phyloP scores from a whole-genome alignment of 345 rosid genomes.

The Hypericum androsaemum region DNA sequence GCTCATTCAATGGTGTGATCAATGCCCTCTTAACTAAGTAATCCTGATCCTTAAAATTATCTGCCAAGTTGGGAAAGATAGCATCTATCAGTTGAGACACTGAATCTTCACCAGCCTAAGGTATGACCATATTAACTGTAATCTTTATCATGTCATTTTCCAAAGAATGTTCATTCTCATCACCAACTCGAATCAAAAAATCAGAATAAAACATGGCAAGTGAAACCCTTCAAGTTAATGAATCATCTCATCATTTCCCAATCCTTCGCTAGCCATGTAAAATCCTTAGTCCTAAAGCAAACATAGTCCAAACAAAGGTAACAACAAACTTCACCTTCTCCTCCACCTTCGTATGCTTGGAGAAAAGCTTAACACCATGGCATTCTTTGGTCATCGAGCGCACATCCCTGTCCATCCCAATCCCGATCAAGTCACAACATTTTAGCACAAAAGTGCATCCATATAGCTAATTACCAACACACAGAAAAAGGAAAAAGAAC shows the following conservation, averaged over 20 bases:
- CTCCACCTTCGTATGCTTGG: slow-evolving; percentile 83
- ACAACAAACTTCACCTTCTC: slow-evolving; percentile 52
- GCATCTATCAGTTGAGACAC: no score
- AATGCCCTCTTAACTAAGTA: no score
- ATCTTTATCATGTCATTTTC: no score
- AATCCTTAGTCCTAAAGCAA: background rate
- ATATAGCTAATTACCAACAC: background rate
- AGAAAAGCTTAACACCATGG: slow-evolving; percentile 58
- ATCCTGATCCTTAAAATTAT: no score
- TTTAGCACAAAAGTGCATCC: background rate
- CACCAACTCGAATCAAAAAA: no score
- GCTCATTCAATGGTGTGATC: no score
- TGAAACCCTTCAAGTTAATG: slow-evolving; percentile 12
- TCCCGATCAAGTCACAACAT: background rate
- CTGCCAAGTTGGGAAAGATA: no score
- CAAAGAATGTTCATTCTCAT: no score
- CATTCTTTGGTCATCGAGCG: slow-evolving; percentile 59
- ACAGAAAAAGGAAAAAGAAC: slow-evolving; percentile 1
- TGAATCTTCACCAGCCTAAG: no score
- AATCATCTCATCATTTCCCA: slow-evolving; percentile 29
- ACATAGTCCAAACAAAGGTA: background rate
- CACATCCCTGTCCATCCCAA: slow-evolving; percentile 40
- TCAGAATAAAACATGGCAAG: slow-evolving; percentile 21
- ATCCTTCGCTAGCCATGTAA: background rate
- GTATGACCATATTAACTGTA: no score